Evolutionary conservation across 192 early-diverging fungal genomes (phyloP), one percentile per base, ranked within the genome.

Genomic region (Obelidium mucronatum): DNA sequence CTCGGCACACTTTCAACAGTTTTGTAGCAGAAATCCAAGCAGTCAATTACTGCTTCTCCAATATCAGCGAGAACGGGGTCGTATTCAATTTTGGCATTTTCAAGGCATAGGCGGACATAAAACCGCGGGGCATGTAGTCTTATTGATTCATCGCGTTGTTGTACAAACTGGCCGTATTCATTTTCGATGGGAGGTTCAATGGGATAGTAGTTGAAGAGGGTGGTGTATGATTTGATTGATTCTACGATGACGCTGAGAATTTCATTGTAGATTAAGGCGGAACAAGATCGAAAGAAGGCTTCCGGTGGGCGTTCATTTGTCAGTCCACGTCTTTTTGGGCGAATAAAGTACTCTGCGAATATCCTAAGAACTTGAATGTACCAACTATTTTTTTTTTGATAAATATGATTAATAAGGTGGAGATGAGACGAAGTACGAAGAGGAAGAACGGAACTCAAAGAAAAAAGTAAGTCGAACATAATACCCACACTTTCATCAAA

Each of bases 1-100:
- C 55, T 65, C 0, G 89, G 87, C 37, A 90, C 42, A 13, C 75
- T 77, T 63, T 88, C 85, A 24, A 89, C 73, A 0, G 87, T 84
- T n/a, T 73, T 78, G 36, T 82, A 72, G 36, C 87, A 73, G 48
- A 83, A 86, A 22, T 73, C 70, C 15, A 90, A 63, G 15, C 83
- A 80, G 42, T 89, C 85, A 51, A 87, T 42, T 2, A 88, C 59
- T 2, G 82, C 79, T 44, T 85, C 84, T 2, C 78, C 77, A 53
- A 90, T 85, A 36, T 90, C 89, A 3, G 64, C 63, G 0, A 88
- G 61, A 19, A 83, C 75, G 39, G 89, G 89, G 33, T 90, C 89
- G 65, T 82, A 90, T 64, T 83, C 84, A 61, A 90, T 80, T 24
- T 81, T 67, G 31, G 33, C 51, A 13, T 44, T 51, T 67, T 82